These are phyloP conservation scores for Zymoseptoria pseudotritici DNA, from an alignment of 2,329 filamentous ascomycete species.

Conservation along the genomic window DNA sequence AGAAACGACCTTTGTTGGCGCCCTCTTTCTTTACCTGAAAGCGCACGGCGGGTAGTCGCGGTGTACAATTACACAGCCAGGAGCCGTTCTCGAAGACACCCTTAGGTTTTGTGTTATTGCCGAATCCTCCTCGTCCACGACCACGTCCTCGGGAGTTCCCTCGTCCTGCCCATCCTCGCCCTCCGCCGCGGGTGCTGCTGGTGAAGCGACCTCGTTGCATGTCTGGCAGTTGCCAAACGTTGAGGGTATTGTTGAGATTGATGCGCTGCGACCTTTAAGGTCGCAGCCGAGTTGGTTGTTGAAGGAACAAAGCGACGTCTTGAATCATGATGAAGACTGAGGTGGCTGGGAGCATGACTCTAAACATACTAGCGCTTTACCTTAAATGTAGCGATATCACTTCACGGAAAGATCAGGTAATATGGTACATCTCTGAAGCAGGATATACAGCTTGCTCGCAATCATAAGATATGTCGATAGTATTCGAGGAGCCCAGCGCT, in stretches of 20 bases:
- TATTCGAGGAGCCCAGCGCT: no score
- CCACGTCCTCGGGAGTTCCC: slow-evolving; percentile 7
- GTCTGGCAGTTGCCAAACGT: not conserved
- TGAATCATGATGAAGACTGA: not conserved
- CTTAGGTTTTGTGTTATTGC: slow-evolving; percentile 7
- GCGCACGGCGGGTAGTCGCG: slow-evolving; percentile 46
- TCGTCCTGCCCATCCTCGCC: not conserved
- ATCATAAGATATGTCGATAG: no score
- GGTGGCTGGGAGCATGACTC: not conserved
- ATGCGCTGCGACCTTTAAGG: not conserved
- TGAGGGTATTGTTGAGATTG: not conserved
- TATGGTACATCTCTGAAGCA: no score
- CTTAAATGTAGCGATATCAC: not conserved
- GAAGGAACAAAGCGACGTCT: not conserved
- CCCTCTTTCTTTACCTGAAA: slow-evolving; percentile 52
- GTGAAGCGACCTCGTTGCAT: not conserved
- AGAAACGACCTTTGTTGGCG: slow-evolving; percentile 44
- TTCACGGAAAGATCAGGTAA: no score
- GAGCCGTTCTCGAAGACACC: slow-evolving; percentile 29
- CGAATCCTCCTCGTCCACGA: slow-evolving; percentile 6
- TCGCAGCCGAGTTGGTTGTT: not conserved
- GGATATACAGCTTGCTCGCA: no score
- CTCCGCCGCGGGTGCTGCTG: not conserved
- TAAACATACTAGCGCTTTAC: not conserved
- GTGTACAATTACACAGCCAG: slow-evolving; percentile 51